Conservation (phyloP, 352 stramenopile species). For the Phytophthora ohioensis region DNA sequence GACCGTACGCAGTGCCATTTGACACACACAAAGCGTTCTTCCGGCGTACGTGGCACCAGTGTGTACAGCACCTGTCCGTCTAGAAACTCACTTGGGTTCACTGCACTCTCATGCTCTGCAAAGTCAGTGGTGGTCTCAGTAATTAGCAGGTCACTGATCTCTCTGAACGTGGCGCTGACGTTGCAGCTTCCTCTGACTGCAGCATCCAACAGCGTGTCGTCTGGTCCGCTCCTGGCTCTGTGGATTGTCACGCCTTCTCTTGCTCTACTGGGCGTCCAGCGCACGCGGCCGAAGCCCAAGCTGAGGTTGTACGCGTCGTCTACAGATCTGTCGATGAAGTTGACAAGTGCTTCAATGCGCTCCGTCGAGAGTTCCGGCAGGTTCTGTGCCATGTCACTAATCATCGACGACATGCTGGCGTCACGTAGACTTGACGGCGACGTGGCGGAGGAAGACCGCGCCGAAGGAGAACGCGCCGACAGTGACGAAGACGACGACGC, state of each 20-base stretch:
- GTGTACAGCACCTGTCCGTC: constrained; percentile 82
- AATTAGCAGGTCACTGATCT: constrained; percentile 83
- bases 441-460: constrained; percentile 34
- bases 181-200: constrained; percentile 80
- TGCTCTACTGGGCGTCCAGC: constrained; percentile 73
- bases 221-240: constrained; percentile 60
- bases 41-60: constrained; percentile 66
- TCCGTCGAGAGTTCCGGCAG: constrained; percentile 54
- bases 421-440: constrained; percentile 44
- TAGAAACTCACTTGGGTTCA: constrained; percentile 82
- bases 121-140: constrained; percentile 79
- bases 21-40: constrained; percentile 80
- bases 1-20: constrained; percentile 87
- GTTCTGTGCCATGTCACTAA: constrained; percentile 27
- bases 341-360: constrained; percentile 54
- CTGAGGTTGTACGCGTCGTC: constrained; percentile 86
- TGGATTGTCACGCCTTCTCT: constrained; percentile 78
- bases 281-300: constrained; percentile 77
- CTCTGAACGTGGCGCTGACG: constrained; percentile 73
- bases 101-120: constrained; percentile 60
- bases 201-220: constrained; percentile 70
- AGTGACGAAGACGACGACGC: constrained; percentile 21
- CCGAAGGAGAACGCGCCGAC: constrained; percentile 23
- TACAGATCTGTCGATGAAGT: constrained; percentile 82
- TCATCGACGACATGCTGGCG: constrained; percentile 37